phyloP scores from a whole-genome alignment of 1,284 basidiomycete species.

The Apiotrichum gracile region DNA sequence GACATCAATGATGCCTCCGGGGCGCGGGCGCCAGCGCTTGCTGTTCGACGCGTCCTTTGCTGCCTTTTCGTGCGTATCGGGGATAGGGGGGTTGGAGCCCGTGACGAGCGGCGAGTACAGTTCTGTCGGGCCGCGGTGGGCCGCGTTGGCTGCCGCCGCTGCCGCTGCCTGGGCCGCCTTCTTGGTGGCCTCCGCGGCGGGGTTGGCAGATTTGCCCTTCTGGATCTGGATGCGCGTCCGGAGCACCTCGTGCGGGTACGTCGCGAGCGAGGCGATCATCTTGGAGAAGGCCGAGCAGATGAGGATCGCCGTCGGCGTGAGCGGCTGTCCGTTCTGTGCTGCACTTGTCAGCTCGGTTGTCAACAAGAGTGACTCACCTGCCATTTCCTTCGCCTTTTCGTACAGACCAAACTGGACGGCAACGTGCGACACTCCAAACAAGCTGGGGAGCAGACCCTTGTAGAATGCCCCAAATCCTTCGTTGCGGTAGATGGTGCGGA shows the following conservation, averaged over 20 bases:
- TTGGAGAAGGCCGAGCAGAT: constrained; percentile 81
- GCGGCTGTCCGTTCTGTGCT: constrained; percentile 51
- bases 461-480: constrained; percentile 85
- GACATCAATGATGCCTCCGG: constrained; percentile 62
- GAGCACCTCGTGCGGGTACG: constrained; percentile 93
- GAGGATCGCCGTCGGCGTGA: constrained; percentile 67
- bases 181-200: not conserved
- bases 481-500: constrained; percentile 72
- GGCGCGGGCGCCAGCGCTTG: constrained; percentile 15
- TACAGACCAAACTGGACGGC: constrained; percentile 96
- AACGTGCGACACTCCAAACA: constrained; percentile 85
- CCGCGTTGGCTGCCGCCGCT: not conserved
- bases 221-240: constrained; percentile 80
- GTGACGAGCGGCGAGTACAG: constrained; percentile 27
- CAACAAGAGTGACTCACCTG: constrained; percentile 55
- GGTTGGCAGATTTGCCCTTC: constrained; percentile 1
- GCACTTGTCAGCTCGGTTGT: constrained; percentile 5
- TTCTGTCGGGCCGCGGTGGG: not conserved
- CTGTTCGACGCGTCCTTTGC: not conserved
- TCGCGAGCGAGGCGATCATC: constrained; percentile 87
- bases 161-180: constrained; percentile 1
- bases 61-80: not conserved
- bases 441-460: constrained; percentile 77
- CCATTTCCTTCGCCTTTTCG: constrained; percentile 75
- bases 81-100: constrained; percentile 22